phyloP scores from a whole-genome alignment of 139 green algal species.

The Chlamydomonas schloesseri region DNA sequence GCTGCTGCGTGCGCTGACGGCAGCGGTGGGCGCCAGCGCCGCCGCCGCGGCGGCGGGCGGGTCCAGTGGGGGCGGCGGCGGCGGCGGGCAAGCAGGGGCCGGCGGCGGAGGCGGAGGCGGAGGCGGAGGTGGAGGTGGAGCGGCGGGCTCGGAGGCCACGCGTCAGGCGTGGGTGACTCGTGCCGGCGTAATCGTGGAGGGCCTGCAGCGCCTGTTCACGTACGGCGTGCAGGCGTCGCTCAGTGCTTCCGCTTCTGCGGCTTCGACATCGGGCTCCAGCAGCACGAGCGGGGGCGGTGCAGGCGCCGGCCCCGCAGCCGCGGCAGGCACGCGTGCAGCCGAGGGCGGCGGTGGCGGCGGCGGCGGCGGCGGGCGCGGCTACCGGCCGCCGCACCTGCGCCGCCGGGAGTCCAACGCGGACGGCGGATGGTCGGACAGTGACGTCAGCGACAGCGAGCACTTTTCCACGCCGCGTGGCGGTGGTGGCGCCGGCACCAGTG shows the following conservation, averaged over 20 bases:
- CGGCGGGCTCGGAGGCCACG: not conserved
- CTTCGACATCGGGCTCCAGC: not conserved
- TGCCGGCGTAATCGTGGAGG: conserved; percentile 47
- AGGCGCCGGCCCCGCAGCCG: not conserved
- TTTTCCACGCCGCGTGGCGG: not conserved
- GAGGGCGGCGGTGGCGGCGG: not conserved
- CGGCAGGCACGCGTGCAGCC: not conserved
- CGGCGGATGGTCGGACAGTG: conserved; percentile 17
- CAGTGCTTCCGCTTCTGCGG: not conserved
- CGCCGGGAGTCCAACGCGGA: not conserved
- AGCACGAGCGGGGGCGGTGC: not conserved
- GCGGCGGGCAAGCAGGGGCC: no score
- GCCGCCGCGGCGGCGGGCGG: no score
- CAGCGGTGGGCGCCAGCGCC: conserved; percentile 11
- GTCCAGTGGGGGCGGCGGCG: not conserved
- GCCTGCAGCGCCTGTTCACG: conserved; percentile 44
- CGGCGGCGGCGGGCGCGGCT: not conserved
- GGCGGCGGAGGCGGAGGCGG: not conserved
- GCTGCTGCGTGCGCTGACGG: conserved; percentile 36
- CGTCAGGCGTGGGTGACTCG: conserved; percentile 38
- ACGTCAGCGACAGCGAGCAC: conserved; percentile 23
- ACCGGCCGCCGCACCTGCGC: conserved; percentile 36
- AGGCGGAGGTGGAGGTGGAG: not conserved
- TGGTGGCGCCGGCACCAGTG: no score
- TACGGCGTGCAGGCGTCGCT: conserved; percentile 45